Evolutionary conservation across 129 eudicot genomes (phyloP).

Genomic region (Ambrosia trifida): DNA sequence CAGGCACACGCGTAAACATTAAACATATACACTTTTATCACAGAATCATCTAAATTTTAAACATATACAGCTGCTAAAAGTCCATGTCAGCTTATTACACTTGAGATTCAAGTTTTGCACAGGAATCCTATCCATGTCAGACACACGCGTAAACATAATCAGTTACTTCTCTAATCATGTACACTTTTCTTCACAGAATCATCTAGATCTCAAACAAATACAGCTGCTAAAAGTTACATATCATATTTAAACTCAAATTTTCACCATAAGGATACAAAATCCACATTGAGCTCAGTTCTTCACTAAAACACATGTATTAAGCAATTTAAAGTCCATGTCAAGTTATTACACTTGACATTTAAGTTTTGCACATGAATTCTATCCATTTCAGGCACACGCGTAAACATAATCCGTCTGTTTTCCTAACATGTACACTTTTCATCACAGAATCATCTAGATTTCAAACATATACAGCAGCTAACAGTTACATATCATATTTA

Average conservation of each 20-base stretch:
- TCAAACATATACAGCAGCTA: conserved; percentile 20
- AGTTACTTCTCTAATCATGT: conserved; percentile 9
- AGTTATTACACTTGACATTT: conserved; percentile 11
- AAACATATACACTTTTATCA: conserved; percentile 18
- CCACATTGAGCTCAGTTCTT: too few species aligned
- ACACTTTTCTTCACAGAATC: conserved; percentile 6
- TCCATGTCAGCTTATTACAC: conserved; percentile 20
- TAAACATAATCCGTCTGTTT: conserved; percentile 1
- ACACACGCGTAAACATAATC: conserved; percentile 8
- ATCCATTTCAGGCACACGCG: conserved; percentile 4
- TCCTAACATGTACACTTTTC: conserved; percentile 17
- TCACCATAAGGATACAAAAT: neutral
- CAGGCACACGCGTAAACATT: conserved; percentile 2
- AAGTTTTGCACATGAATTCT: neutral
- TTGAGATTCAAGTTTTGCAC: neutral
- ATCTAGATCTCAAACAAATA: conserved; percentile 15
- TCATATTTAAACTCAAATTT: conserved; percentile 7
- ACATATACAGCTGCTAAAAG: conserved; percentile 16
- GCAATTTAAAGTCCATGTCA: conserved; percentile 3
- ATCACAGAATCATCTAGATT: conserved; percentile 3
- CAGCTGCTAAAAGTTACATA: conserved; percentile 12
- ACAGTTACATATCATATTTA: neutral
- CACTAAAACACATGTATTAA: neutral
- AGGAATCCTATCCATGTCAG: neutral
- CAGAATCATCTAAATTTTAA: conserved; percentile 1